Evolutionary conservation across 148 eudicot species (phyloP), one percentile per base, ranked within the genome.

Genomic region (Pouteria glomerata): DNA sequence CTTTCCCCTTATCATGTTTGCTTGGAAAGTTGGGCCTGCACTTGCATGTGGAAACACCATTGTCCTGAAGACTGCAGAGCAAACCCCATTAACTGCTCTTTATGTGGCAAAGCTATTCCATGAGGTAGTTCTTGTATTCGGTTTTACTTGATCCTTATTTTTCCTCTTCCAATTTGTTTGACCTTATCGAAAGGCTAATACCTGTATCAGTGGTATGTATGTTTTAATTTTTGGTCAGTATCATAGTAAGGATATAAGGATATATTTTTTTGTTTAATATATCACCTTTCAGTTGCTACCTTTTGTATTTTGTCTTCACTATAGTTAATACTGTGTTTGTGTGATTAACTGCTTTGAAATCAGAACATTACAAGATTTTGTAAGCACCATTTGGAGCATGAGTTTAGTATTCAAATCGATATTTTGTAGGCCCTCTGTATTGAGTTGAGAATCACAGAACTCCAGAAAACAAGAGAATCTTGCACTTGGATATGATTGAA

Each of bases 21-120:
- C 79, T 39, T 76, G 79, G 74, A 76, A 76, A 63, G 79, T 76
- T 3, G 79, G 79, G 2, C 79, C 79, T 23, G 79, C 79, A 10
- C 79, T 76, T 31, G 74, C 79, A 6, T 76, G 79, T 48, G 79
- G 79, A 1, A 76, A 76, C 26, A 76, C 79, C 42, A 60, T 76
- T 62, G 79, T 76, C 70, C 48, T 76, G 5, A 76, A 76, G 68
- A 69, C 79, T 70, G 74, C 79, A 6, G 79, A 76, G 65, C 74
- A 76, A 76, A 76, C 79, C 27, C 79, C 79, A 23, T 76, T 76
- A 41, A 70, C 79, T 30, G 79, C 75, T 70, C 60, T 76, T 27
- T 76, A 35, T 34, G 74, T 63, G 57, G 75, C 79, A 23, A 76
- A 76, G 79, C 66, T 76, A 23, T 64, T 76, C 23, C 79, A 71